Evolutionary conservation across 345 rosid genomes (phyloP).

Genomic region (Heritiera fomes): DNA sequence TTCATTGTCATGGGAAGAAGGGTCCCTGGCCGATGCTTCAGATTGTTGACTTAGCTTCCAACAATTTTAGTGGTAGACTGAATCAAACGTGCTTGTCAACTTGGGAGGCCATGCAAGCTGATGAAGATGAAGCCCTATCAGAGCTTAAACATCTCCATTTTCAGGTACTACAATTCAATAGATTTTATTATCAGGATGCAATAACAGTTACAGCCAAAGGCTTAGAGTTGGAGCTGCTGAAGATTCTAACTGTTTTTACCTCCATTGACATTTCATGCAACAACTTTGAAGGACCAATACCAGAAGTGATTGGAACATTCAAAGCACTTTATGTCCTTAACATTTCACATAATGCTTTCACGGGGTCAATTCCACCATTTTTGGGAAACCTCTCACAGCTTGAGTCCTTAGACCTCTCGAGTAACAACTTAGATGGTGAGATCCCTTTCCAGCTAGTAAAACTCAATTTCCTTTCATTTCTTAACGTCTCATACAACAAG

Average conservation of each 20-base stretch:
- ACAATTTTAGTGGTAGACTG: slow-evolving; percentile 30
- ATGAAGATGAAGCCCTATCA: neutral
- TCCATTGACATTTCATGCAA: slow-evolving; percentile 40
- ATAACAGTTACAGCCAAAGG: slow-evolving; percentile 47
- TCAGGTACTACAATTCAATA: neutral
- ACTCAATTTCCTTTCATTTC: slow-evolving; percentile 32
- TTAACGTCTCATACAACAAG: slow-evolving; percentile 40
- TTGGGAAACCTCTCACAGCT: slow-evolving; percentile 28
- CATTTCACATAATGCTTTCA: slow-evolving; percentile 35
- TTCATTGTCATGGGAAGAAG: slow-evolving; percentile 23
- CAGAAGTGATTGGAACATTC: slow-evolving; percentile 25
- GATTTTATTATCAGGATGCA: slow-evolving; percentile 35
- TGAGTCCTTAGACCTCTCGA: slow-evolving; percentile 40
- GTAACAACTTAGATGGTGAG: slow-evolving; percentile 22
- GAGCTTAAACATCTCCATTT: slow-evolving; percentile 24
- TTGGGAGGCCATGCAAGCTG: slow-evolving; percentile 40
- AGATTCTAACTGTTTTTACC: slow-evolving; percentile 46
- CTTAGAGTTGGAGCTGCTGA: slow-evolving; percentile 34
- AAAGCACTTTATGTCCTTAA: slow-evolving; percentile 31
- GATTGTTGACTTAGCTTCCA: slow-evolving; percentile 36
- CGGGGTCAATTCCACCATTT: slow-evolving; percentile 25
- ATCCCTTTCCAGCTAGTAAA: slow-evolving; percentile 32
- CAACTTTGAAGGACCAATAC: slow-evolving; percentile 33
- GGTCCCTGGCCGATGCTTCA: slow-evolving; percentile 39
- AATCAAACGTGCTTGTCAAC: neutral